Percentiles rank a stretch among this genome's conserved stretches.
These are phyloP conservation scores for Dendrobium nobile DNA, from an alignment of 106 monocot species.

Conservation along the genomic window DNA sequence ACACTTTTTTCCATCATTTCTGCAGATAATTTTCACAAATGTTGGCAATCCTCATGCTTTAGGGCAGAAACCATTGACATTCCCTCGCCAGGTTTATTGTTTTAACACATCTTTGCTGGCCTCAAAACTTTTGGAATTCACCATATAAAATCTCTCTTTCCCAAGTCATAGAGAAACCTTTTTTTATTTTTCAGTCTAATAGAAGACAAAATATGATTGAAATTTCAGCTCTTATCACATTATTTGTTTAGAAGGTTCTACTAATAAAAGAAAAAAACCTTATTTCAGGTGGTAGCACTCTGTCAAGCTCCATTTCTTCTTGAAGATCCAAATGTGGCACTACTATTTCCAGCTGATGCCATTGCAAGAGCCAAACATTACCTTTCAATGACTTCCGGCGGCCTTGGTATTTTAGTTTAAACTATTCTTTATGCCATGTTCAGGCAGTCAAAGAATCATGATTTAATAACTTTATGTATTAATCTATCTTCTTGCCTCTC, in stretches of 20 bases:
- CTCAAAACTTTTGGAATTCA: background rate
- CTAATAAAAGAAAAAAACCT: background rate
- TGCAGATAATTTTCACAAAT: conserved; percentile 97
- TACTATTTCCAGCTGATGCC: conserved; percentile 94
- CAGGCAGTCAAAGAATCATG: background rate
- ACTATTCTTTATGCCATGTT: background rate
- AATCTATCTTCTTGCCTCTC: background rate
- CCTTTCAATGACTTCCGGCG: conserved; percentile 88
- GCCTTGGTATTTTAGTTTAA: conserved; percentile 48
- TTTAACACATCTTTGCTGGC: background rate
- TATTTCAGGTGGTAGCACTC: conserved; percentile 76
- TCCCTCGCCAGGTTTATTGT: conserved; percentile 82
- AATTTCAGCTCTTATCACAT: background rate
- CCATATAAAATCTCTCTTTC: background rate
- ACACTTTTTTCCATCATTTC: background rate
- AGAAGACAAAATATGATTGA: background rate
- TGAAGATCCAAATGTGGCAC: conserved; percentile 91
- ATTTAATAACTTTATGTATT: background rate
- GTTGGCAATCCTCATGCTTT: conserved; percentile 98
- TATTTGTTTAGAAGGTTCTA: background rate
- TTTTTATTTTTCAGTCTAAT: background rate
- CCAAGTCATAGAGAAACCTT: background rate
- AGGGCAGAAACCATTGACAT: conserved; percentile 94
- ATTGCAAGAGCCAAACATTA: conserved; percentile 95
- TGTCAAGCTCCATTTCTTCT: conserved; percentile 97